Evolutionary conservation across 2,329 filamentous ascomycete genomes (phyloP).

Genomic region (Ilyonectria destructans): DNA sequence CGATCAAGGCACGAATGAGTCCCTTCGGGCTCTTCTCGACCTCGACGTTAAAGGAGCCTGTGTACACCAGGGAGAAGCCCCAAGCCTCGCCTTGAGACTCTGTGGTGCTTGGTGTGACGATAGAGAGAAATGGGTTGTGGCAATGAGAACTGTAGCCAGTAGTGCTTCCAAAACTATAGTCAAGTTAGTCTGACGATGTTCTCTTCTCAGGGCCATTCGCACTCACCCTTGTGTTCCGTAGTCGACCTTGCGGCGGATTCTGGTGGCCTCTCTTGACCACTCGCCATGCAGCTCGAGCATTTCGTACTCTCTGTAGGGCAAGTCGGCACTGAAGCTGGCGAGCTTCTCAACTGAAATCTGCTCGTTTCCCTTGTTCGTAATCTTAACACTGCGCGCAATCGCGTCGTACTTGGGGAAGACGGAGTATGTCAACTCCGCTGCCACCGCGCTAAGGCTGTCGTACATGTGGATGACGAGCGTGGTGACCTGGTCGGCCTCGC

Average conservation of each 20-base stretch:
- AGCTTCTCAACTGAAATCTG: slow-evolving; percentile 70
- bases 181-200: neutral
- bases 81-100: slow-evolving; percentile 75
- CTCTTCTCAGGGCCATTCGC: neutral
- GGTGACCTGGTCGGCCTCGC: slow-evolving; percentile 68
- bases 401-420: slow-evolving; percentile 76
- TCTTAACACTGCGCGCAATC: slow-evolving; percentile 72
- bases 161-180: slow-evolving; percentile 70
- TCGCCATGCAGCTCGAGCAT: slow-evolving; percentile 76
- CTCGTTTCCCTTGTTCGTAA: slow-evolving; percentile 71
- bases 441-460: slow-evolving; percentile 72
- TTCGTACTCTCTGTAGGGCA: slow-evolving; percentile 73
- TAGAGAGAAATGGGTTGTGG: slow-evolving; percentile 76
- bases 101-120: slow-evolving; percentile 71
- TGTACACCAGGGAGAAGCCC: slow-evolving; percentile 77
- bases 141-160: slow-evolving; percentile 76
- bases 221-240: slow-evolving; percentile 70
- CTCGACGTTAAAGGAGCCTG: slow-evolving; percentile 74
- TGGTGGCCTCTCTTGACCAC: slow-evolving; percentile 73
- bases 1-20: slow-evolving; percentile 72
- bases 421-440: slow-evolving; percentile 74
- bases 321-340: slow-evolving; percentile 74
- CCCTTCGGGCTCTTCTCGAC: slow-evolving; percentile 76
- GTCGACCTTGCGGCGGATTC: slow-evolving; percentile 69
- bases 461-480: slow-evolving; percentile 72